Conservation (phyloP, 169 alveolate species). For the Amoebophrya sp. region DNA sequence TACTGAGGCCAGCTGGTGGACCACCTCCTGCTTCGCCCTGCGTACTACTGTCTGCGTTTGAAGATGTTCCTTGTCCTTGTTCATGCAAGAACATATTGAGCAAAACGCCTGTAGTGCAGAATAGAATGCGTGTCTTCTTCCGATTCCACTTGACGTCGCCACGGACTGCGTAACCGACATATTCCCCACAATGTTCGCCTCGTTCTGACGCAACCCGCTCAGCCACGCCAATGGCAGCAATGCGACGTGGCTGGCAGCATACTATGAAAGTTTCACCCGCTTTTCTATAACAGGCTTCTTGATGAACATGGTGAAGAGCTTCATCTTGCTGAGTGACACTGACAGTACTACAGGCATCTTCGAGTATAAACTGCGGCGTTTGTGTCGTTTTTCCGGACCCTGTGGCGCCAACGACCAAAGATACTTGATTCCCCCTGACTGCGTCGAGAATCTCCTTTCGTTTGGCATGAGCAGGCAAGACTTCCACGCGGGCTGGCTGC, state of each 20-base stretch:
- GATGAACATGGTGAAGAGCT: background rate
- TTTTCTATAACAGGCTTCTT: background rate
- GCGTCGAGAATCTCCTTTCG: background rate
- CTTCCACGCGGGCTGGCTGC: too few species aligned
- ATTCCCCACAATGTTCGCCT: background rate
- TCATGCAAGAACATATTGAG: background rate
- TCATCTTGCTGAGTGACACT: background rate
- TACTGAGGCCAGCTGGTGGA: too few species aligned
- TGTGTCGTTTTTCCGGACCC: background rate
- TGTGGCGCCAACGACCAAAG: background rate
- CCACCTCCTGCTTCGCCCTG: too few species aligned
- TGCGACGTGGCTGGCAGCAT: background rate
- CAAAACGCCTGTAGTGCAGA: background rate
- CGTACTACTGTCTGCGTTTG: too few species aligned
- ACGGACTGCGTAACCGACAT: background rate
- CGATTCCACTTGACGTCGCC: background rate
- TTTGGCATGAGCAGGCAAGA: background rate
- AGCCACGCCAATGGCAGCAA: background rate
- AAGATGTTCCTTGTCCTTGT: too few species aligned
- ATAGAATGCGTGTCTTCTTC: background rate
- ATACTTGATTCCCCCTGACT: too few species aligned
- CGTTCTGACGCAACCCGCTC: background rate
- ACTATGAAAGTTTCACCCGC: background rate
- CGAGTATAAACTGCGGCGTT: background rate
- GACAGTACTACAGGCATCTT: background rate